Evolutionary conservation across 2,329 filamentous ascomycete species (phyloP).

Genomic region (Xylariaceae sp.): DNA sequence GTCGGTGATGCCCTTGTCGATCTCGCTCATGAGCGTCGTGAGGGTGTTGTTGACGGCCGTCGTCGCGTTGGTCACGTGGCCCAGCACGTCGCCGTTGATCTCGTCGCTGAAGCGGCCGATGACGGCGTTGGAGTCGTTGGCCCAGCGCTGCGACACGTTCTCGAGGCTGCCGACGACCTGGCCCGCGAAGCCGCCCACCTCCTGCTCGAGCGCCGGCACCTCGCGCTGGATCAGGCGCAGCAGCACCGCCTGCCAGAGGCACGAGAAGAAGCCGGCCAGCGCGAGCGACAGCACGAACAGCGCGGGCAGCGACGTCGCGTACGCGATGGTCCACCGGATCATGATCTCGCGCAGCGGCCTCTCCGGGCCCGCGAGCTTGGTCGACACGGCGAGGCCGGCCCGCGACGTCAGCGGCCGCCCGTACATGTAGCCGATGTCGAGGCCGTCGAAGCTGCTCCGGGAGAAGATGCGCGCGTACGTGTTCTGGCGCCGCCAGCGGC

Average conservation of each 20-base stretch:
- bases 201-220: slow-evolving; percentile 63
- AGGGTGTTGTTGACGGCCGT: slow-evolving; percentile 77
- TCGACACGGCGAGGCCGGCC: slow-evolving; percentile 62
- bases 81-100: slow-evolving; percentile 78
- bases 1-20: slow-evolving; percentile 62
- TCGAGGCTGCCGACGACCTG: slow-evolving; percentile 67
- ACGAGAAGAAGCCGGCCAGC: slow-evolving; percentile 72
- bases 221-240: slow-evolving; percentile 65
- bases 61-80: slow-evolving; percentile 81
- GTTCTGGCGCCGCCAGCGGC: slow-evolving; percentile 66
- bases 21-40: slow-evolving; percentile 71
- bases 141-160: slow-evolving; percentile 69
- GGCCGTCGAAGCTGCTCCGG: slow-evolving; percentile 61
- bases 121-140: slow-evolving; percentile 64
- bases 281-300: slow-evolving; percentile 82
- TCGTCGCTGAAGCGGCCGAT: slow-evolving; percentile 63
- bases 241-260: slow-evolving; percentile 75
- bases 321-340: slow-evolving; percentile 75
- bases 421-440: slow-evolving; percentile 84
- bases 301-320: slow-evolving; percentile 76
- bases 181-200: slow-evolving; percentile 74
- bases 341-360: slow-evolving; percentile 51
- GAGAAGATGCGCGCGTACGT: slow-evolving; percentile 60
- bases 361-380: slow-evolving; percentile 47
- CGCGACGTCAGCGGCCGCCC: slow-evolving; percentile 71